These are phyloP conservation scores for Rehmannia glutinosa DNA, from an alignment of 257 asterid genomes.

Conservation along the genomic window DNA sequence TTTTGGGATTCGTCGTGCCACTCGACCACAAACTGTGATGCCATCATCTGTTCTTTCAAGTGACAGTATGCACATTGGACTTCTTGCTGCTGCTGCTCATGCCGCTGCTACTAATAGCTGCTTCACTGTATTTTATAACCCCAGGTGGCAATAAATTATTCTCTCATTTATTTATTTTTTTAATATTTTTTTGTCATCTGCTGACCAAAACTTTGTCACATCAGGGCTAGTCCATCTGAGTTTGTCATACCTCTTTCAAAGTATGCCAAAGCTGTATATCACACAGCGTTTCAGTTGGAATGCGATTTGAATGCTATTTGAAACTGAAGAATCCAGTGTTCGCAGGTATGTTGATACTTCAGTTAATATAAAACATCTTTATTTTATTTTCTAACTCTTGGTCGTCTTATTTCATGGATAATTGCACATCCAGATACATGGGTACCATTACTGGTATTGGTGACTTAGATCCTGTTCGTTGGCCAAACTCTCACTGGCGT, in stretches of 20 bases:
- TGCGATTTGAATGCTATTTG: slow-evolving; percentile 98
- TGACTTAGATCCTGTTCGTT: slow-evolving; percentile 91
- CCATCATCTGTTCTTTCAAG: slow-evolving; percentile 97
- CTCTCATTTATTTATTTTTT: background rate
- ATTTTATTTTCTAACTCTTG: background rate
- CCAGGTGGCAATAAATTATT: slow-evolving; percentile 44
- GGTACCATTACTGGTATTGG: slow-evolving; percentile 95
- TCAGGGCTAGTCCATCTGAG: slow-evolving; percentile 98
- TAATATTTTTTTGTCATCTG: background rate
- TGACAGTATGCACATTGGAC: slow-evolving; percentile 98
- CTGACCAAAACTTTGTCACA: slow-evolving; percentile 18
- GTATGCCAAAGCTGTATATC: slow-evolving; percentile 88
- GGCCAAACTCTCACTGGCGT: slow-evolving; percentile 98
- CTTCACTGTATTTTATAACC: slow-evolving; percentile 89
- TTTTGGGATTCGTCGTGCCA: slow-evolving; percentile 94
- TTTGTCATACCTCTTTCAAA: slow-evolving; percentile 87
- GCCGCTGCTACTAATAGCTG: slow-evolving; percentile 98
- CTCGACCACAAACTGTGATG: slow-evolving; percentile 95
- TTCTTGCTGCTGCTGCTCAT: slow-evolving; percentile 99
- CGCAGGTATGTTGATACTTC: slow-evolving; percentile 60
- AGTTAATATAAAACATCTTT: background rate
- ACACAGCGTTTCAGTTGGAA: slow-evolving; percentile 91
- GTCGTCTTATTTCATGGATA: background rate
- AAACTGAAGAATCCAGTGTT: slow-evolving; percentile 97
- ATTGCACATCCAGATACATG: slow-evolving; percentile 64